Conservation (phyloP, 139 green algal species). For the Coelastrella sp. region DNA sequence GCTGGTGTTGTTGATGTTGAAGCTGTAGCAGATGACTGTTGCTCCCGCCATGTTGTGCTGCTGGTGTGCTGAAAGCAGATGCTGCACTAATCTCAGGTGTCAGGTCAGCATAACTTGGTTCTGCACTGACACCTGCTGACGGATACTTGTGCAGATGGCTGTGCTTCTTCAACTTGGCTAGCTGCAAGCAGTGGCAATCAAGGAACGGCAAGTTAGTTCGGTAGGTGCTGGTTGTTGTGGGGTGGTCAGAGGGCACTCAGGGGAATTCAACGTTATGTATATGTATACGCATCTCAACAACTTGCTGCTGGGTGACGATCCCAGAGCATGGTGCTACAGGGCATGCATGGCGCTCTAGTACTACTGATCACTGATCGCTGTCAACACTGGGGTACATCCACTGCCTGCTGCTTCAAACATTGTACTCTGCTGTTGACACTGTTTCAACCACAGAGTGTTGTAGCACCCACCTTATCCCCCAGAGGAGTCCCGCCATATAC, state of each 20-base stretch:
- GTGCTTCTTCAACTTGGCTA: constrained; percentile 15
- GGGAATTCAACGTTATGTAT: too few relatives aligned
- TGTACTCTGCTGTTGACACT: not conserved
- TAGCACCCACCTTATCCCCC: not conserved
- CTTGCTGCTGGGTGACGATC: too few relatives aligned
- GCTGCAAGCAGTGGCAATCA: constrained; percentile 1
- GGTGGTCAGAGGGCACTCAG: too few relatives aligned
- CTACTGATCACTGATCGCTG: too few relatives aligned
- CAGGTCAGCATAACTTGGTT: constrained; percentile 14
- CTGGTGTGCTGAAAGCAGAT: constrained; percentile 1
- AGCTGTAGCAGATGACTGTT: too few relatives aligned
- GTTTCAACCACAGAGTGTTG: not conserved
- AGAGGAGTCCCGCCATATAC: constrained; percentile 1
- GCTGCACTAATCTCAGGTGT: not conserved
- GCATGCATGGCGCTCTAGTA: too few relatives aligned
- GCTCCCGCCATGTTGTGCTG: not conserved
- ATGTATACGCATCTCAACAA: too few relatives aligned
- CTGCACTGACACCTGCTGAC: constrained; percentile 22
- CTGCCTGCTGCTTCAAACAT: not conserved
- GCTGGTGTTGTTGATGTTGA: not conserved
- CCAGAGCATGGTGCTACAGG: too few relatives aligned
- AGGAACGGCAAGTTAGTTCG: not conserved
- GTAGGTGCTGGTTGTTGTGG: too few relatives aligned
- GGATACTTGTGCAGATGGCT: not conserved
- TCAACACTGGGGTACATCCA: too few relatives aligned